Base-by-base conservation (phyloP, 1,139 yeast genomes). In the Candida tropicalis region DNA sequence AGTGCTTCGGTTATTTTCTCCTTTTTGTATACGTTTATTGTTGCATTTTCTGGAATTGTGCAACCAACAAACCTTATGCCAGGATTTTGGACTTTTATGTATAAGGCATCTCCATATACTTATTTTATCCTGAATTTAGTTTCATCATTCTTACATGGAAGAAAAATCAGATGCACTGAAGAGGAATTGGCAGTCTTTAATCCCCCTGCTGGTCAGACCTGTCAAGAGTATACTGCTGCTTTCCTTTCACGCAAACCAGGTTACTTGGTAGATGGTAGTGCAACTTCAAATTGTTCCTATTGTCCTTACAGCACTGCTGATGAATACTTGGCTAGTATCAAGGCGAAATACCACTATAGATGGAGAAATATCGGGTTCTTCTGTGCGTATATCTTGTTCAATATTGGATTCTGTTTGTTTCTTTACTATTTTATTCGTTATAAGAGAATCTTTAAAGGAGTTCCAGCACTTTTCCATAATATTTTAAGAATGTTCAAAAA, bases 281-380 rank as follows among this genome's bases (percentile, higher is more conserved):
- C 78, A 22, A 75, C 84, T 3, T 46, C 67, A 5, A 50, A 68
- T 38, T 87, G 95, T 66, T 76, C 75, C 9, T 82, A 76, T 59
- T 86, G 95, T 64, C 56, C 70, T 29, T 77, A 71, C 55, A 49
- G 65, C 0, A 67, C 64, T 43, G 85, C 86, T 34, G 81, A 82
- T 57, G 73, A 77, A 32, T 84, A 70, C 55, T 59, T 85, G 56
- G 48, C 54, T 0, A 59, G 66, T 8, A 61, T 81, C 41, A 71
- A 74, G 36, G 69, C 79, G 40, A 59, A 63, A 27, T 81, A 66
- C 56, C 53, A 63, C 31, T 60, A 80, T 45, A 64, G 81, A 40
- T 82, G 88, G 87, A 76, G 89, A 68, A 82, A 84, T 56, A 45
- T 83, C 46, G 90, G 90, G 16, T 68, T 84, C 47, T 68, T 70